These are phyloP conservation scores for Phyllostachys edulis DNA, from an alignment of 176 grass and related monocot genomes.

Conservation along the genomic window DNA sequence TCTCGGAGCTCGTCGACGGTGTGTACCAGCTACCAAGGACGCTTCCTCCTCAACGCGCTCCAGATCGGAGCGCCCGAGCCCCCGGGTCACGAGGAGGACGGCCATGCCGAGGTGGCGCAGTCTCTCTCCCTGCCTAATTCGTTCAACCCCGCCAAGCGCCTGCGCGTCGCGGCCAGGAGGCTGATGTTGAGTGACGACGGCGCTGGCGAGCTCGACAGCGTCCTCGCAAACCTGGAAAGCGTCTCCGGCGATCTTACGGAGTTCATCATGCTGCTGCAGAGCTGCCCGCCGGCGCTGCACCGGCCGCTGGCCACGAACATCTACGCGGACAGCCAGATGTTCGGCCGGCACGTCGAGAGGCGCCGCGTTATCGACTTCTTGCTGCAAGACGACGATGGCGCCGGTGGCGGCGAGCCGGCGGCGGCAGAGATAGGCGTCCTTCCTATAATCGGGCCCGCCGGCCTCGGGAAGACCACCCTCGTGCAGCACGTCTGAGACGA, in stretches of 20 bases:
- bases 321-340: conserved; percentile 26
- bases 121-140: not conserved
- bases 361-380: conserved; percentile 26
- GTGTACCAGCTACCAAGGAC: not conserved
- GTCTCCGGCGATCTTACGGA: not conserved
- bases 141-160: conserved; percentile 26
- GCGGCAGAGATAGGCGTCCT: conserved; percentile 2
- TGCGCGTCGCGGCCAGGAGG: conserved; percentile 20
- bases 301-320: conserved; percentile 10
- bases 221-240: conserved; percentile 2
- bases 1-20: conserved; percentile 16
- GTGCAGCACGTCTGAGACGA: conserved; percentile 33
- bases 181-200: not conserved
- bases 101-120: not conserved
- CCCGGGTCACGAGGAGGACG: not conserved
- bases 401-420: not conserved
- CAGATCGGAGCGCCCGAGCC: not conserved
- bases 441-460: not conserved
- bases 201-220: not conserved
- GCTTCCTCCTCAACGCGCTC: conserved; percentile 23
- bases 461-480: conserved; percentile 28
- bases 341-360: not conserved
- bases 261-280: conserved; percentile 30
- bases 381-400: not conserved
- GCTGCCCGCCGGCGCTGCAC: conserved; percentile 28